A percentile compares a stretch with the other conserved stretches of the same genome.
phyloP scores from a whole-genome alignment of 1,284 basidiomycete genomes.

The Ustilago esculenta region DNA sequence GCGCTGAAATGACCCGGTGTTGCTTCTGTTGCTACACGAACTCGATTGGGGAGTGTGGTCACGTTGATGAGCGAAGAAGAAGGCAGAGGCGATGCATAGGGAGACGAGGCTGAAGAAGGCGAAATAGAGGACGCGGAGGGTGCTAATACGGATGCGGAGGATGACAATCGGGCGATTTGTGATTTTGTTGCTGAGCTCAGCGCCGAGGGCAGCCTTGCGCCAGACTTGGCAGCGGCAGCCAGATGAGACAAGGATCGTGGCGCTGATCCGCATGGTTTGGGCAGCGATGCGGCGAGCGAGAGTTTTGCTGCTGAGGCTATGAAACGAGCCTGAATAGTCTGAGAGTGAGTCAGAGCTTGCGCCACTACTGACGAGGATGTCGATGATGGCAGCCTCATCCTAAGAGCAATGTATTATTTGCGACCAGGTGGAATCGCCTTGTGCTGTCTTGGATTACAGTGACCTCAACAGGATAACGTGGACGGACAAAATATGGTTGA shows the following conservation, averaged over 20 bases:
- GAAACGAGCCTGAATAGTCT: constrained; percentile 9
- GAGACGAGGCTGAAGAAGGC: constrained; percentile 18
- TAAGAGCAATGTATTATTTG: not conserved
- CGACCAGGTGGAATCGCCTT: not conserved
- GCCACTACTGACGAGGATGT: constrained; percentile 12
- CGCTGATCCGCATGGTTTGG: constrained; percentile 7
- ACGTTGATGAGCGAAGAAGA: constrained; percentile 67
- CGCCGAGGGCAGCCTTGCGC: not conserved
- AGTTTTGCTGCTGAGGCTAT: constrained; percentile 15
- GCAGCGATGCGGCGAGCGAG: constrained; percentile 6
- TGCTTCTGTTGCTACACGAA: constrained; percentile 89
- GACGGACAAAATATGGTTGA: too few relatives aligned
- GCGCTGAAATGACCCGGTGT: constrained; percentile 95
- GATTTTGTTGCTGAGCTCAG: constrained; percentile 6
- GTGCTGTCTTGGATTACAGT: not conserved
- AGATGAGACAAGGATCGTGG: constrained; percentile 10
- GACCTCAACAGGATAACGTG: too few relatives aligned
- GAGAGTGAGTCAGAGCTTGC: constrained; percentile 10
- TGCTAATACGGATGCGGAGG: constrained; percentile 9
- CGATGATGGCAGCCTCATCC: constrained; percentile 22
- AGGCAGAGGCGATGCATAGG: constrained; percentile 37
- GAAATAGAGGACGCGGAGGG: constrained; percentile 7
- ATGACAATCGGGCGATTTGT: constrained; percentile 15
- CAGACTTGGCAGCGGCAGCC: not conserved
- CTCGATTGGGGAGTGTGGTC: constrained; percentile 88